Base-by-base conservation (phyloP, 768 basidiomycete genomes). In the Gymnopilus junonius region DNA sequence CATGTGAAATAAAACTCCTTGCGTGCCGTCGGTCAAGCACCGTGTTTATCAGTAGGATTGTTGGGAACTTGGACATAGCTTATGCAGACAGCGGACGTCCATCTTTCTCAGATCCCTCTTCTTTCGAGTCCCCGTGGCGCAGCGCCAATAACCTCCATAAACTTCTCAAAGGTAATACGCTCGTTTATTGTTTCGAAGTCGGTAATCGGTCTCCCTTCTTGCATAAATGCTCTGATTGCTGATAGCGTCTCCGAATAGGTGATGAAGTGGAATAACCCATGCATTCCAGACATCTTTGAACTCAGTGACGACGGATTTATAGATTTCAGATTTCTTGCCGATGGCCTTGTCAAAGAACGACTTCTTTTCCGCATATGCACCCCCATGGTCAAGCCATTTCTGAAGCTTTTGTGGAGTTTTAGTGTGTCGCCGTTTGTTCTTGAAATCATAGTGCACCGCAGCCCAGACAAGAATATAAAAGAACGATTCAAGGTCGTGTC, bases 401-500 rank as follows among this genome's bases (percentile, higher is more conserved):
- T 40, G 32, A 14, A 55, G 32, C 17, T 11, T 21, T 35, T 17
- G 8, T 14, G 32, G 54, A 6, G 54, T 55, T 20, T 37, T 7
- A 6, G 10, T 8, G 14, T n/a, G 10, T 21, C 32, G 20, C 6
- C 4, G 10, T 14, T 39, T 23, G 17, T 35, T 11, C n/a, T 39
- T 23, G 7, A 58, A 25, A 21, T 46, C 43, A 48, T 62, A 71
- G 23, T 65, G 63, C 14, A 65, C 37, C 10, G 64, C 62, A 0
- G 68, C 69, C 69, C 68, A 71, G n/a, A 72, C 20, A 11, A 72
- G 65, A 34, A 74, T 61, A 27, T 71, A 70, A 27, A 69, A 61
- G 35, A 73, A 67, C 12, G 72, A 70, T 55, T 72, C 71, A 23
- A 72, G 60, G 34, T 72, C 69, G 55, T 72, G 65, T n/a, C 71